Conservation (phyloP, 2,329 filamentous ascomycete genomes). For the Aspergillus sojae region DNA sequence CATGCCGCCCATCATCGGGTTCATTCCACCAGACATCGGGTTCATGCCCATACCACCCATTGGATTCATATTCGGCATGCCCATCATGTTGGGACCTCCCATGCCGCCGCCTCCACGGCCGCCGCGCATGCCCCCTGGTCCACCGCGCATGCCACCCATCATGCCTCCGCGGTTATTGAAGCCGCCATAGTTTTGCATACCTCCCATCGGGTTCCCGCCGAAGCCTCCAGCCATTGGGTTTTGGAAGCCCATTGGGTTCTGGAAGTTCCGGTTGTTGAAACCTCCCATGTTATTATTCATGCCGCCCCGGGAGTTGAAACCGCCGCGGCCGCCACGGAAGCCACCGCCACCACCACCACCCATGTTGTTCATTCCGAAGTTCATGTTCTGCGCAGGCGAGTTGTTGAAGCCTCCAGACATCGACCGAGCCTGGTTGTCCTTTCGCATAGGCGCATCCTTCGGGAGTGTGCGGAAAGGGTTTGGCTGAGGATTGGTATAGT, state of each 20-base stretch:
- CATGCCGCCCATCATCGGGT: constrained; percentile 58
- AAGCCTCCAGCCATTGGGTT: constrained; percentile 52
- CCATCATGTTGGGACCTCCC: constrained; percentile 58
- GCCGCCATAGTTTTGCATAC: constrained; percentile 54
- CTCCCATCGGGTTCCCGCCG: constrained; percentile 49
- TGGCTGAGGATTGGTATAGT: constrained; percentile 73
- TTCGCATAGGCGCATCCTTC: constrained; percentile 79
- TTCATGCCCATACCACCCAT: constrained; percentile 59
- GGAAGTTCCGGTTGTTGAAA: constrained; percentile 54
- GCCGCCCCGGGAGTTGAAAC: constrained; percentile 29
- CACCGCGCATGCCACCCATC: constrained; percentile 55
- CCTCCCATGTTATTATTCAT: constrained; percentile 52
- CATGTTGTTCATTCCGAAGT: constrained; percentile 43
- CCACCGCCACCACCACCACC: constrained; percentile 48
- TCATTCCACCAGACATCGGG: constrained; percentile 59
- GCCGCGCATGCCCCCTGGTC: constrained; percentile 61
- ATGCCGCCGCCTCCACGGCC: constrained; percentile 56
- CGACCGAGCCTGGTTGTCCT: constrained; percentile 59
- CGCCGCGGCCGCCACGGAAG: constrained; percentile 54
- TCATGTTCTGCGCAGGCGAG: constrained; percentile 43
- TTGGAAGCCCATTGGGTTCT: constrained; percentile 47
- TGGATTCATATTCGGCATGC: constrained; percentile 55
- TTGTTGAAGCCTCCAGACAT: constrained; percentile 53
- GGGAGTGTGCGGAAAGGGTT: constrained; percentile 92
- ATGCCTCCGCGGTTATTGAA: constrained; percentile 59